A percentile compares a stretch with the other conserved stretches of the same genome.
phyloP scores from a whole-genome alignment of 176 grass and related monocot species.

The Musa acuminata region DNA sequence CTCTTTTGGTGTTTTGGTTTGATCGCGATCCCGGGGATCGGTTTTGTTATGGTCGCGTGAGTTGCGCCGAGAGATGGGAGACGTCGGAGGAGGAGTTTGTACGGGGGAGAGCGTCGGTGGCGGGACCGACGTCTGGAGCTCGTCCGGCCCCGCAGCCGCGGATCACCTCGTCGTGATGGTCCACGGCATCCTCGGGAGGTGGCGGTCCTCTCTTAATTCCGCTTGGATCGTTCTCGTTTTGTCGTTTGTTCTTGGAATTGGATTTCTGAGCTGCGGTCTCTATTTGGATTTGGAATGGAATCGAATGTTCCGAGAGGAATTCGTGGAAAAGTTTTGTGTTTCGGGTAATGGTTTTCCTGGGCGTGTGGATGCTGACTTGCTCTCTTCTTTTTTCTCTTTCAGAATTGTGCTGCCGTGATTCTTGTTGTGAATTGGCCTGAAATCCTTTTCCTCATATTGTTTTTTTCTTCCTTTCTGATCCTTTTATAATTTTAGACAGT shows the following conservation, averaged over 20 bases:
- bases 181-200: conserved; percentile 38
- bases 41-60: background rate
- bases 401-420: background rate
- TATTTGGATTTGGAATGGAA: background rate
- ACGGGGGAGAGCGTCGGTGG: conserved; percentile 22
- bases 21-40: background rate
- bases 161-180: conserved; percentile 42
- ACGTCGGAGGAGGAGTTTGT: background rate
- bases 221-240: background rate
- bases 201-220: background rate
- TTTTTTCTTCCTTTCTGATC: background rate
- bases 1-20: background rate
- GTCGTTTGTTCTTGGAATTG: background rate
- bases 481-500: background rate
- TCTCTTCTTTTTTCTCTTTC: background rate
- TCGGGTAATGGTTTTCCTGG: background rate
- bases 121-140: conserved; percentile 17
- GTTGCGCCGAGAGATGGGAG: background rate
- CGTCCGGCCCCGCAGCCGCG: conserved; percentile 7
- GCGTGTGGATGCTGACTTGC: background rate
- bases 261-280: background rate
- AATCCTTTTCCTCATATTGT: background rate
- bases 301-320: background rate
- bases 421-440: background rate
- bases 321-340: background rate